Evolutionary conservation across 495 filamentous ascomycete species (phyloP), one percentile per base, ranked within the genome.

Genomic region (Aspergillus taichungensis): DNA sequence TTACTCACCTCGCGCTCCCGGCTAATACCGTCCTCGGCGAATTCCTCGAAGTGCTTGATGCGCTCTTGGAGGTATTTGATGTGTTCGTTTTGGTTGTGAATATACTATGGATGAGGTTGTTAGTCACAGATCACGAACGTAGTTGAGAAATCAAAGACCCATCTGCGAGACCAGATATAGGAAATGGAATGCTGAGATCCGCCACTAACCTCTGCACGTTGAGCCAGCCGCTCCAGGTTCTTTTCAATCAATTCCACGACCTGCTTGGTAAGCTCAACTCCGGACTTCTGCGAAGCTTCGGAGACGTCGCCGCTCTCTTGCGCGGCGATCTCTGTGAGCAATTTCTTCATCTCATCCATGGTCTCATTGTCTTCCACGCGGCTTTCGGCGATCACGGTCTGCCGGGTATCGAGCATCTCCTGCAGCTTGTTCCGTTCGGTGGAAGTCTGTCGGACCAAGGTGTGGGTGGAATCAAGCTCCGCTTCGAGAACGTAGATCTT

Each of bases 51-150:
- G 28, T 69, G 62, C 32, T 76, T 74, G 45, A 82, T 66, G 38
- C 72, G 69, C 46, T 73, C 69, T 43, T 77, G 73, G 12, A 83
- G 68, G 29, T 75, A 72, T 56, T 76, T 75, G 61, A 82, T 78
- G 41, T 76, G 66, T 30, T 67, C 63, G 36, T 80, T 77, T 61
- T 80, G 79, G 45, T 77, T 74, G 47, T 78, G 69, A 52, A 80
- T 78, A 53, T 81, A 75, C 78, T 80, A 52, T 40, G 44, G n/a
- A 27, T 7, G 4, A 28, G 34, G 42, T n/a, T n/a, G 42, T 33
- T 32, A 12, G 3, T 10, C 33, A 8, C 29, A 10, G 42, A n/a
- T 3, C 29, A 8, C n/a, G 4, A 29, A 46, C 18, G 18, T 24
- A 1, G 4, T 24, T 4, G 4, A 24, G 18, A 24, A 4, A 24